phyloP scores from a whole-genome alignment of 306 rosid genomes.

The Lupinus albus region DNA sequence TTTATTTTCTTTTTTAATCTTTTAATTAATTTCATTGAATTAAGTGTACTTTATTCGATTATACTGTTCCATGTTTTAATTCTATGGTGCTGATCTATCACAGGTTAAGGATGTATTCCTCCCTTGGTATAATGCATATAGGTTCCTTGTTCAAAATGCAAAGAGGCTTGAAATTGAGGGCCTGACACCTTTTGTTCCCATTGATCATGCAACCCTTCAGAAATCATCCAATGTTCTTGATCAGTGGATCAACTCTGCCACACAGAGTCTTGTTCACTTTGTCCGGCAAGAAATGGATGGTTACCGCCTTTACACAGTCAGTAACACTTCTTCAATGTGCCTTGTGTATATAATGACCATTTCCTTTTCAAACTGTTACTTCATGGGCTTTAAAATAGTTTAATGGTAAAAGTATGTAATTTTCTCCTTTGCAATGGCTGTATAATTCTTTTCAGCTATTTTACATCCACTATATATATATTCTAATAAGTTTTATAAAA shows the following conservation, averaged over 20 bases:
- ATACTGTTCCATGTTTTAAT: background rate
- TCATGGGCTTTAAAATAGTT: background rate
- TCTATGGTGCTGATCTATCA: slow-evolving; percentile 38
- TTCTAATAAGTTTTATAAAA: too few species aligned
- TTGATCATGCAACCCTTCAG: slow-evolving; percentile 69
- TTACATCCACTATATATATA: background rate
- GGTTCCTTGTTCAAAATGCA: slow-evolving; percentile 94
- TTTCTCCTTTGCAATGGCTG: slow-evolving; percentile 11
- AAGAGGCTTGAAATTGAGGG: slow-evolving; percentile 95
- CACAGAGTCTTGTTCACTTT: slow-evolving; percentile 85
- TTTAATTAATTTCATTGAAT: slow-evolving; percentile 16
- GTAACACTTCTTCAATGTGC: slow-evolving; percentile 32
- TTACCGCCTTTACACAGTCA: slow-evolving; percentile 89
- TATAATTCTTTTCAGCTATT: background rate
- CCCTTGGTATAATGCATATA: slow-evolving; percentile 96
- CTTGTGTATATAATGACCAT: background rate
- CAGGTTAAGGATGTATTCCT: slow-evolving; percentile 96
- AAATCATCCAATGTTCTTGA: slow-evolving; percentile 92
- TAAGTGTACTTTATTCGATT: slow-evolving; percentile 18
- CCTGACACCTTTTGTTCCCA: slow-evolving; percentile 61
- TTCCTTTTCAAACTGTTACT: background rate
- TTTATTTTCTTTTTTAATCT: slow-evolving; percentile 1
- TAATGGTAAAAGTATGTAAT: background rate
- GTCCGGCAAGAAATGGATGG: slow-evolving; percentile 90
- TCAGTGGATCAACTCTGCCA: slow-evolving; percentile 98